These are phyloP conservation scores for Candida coquimbonensis DNA, from an alignment of 805 yeast genomes.

Conservation along the genomic window DNA sequence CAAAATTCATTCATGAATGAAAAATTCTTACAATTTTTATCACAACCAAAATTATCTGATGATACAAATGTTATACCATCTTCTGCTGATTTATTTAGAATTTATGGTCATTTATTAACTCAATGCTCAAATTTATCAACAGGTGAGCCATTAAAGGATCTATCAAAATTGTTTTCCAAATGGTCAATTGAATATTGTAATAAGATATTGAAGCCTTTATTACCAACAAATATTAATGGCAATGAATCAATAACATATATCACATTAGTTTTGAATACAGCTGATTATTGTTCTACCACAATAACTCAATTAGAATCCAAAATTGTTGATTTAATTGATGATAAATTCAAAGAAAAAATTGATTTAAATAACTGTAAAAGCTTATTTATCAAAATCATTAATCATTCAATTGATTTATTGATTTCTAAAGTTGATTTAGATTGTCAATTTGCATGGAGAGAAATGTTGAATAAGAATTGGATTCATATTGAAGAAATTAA, in stretches of 20 bases:
- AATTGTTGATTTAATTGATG: constrained; percentile 35
- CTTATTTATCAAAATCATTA: constrained; percentile 50
- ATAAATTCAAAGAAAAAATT: constrained; percentile 34
- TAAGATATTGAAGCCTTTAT: constrained; percentile 40
- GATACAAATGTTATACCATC: constrained; percentile 72
- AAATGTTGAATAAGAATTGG: constrained; percentile 77
- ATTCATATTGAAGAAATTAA: constrained; percentile 51
- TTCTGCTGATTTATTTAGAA: constrained; percentile 78
- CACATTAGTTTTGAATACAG: constrained; percentile 74
- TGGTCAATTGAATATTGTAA: constrained; percentile 56
- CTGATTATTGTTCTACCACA: constrained; percentile 81
- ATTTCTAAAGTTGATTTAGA: constrained; percentile 54
- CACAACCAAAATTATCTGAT: constrained; percentile 48
- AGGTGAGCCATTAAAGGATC: constrained; percentile 33
- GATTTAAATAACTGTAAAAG: constrained; percentile 51
- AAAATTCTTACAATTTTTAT: constrained; percentile 58
- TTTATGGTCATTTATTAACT: constrained; percentile 63
- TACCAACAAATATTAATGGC: constrained; percentile 40
- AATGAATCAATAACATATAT: constrained; percentile 58
- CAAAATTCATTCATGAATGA: constrained; percentile 62
- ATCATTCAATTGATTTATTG: constrained; percentile 47
- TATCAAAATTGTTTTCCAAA: constrained; percentile 55
- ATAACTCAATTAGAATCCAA: constrained; percentile 69
- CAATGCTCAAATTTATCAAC: constrained; percentile 57
- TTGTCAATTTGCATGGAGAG: constrained; percentile 72